phyloP scores from a whole-genome alignment of 106 monocot genomes.

The Dendrobium officinale region DNA sequence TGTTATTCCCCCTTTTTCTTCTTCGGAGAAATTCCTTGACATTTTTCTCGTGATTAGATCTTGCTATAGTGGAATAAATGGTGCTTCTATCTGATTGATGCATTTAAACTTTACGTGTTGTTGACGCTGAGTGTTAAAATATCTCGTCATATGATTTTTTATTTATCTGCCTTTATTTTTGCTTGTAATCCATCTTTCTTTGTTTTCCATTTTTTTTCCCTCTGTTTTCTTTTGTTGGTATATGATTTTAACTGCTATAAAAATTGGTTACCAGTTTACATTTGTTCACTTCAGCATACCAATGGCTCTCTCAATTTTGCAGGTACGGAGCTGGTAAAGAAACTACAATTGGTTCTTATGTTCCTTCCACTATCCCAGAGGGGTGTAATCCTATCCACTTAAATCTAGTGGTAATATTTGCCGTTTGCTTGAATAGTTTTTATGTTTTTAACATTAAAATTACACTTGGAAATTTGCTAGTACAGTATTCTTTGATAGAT shows the following conservation, averaged over 20 bases:
- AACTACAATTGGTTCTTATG: slow-evolving; percentile 16
- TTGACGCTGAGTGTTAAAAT: background rate
- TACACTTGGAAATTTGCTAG: background rate
- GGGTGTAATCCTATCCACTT: slow-evolving; percentile 68
- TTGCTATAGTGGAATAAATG: background rate
- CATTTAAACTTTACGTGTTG: background rate
- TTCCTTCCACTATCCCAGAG: slow-evolving; percentile 43
- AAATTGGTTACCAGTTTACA: background rate
- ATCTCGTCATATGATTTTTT: background rate
- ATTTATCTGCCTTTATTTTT: background rate
- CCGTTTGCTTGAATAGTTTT: background rate
- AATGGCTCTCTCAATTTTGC: slow-evolving; percentile 6
- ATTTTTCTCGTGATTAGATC: background rate
- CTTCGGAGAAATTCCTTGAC: background rate
- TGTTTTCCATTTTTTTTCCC: background rate
- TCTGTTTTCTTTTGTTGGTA: background rate
- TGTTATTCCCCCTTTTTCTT: background rate
- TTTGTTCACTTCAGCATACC: background rate
- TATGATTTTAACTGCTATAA: background rate
- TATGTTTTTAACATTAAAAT: slow-evolving; percentile 1
- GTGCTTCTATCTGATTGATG: background rate
- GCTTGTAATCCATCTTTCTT: background rate
- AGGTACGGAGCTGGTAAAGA: slow-evolving; percentile 55
- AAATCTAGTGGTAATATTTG: slow-evolving; percentile 76
- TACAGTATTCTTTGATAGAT: background rate